Evolutionary conservation across 2,329 filamentous ascomycete species (phyloP).

Genomic region (Aspergillus sp.): DNA sequence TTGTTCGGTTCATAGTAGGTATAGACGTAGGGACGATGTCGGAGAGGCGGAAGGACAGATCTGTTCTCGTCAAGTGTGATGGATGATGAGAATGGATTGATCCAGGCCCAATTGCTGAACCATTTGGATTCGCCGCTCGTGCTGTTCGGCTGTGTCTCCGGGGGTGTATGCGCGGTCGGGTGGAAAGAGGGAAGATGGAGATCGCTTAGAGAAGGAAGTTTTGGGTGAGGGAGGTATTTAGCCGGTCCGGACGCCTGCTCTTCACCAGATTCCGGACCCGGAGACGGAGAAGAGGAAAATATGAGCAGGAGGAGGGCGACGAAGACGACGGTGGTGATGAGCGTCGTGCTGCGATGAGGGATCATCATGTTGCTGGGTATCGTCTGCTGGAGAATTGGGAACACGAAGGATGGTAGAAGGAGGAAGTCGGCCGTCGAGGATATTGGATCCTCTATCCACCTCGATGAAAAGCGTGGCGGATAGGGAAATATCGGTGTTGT

Average conservation of each 20-base stretch:
- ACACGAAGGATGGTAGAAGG: background rate
- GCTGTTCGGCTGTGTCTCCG: constrained; percentile 69
- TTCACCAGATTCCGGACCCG: constrained; percentile 20
- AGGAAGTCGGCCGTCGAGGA: background rate
- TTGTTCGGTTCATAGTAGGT: constrained; percentile 80
- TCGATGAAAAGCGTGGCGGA: background rate
- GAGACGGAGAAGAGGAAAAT: constrained; percentile 40
- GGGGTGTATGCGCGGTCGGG: constrained; percentile 67
- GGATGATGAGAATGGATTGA: constrained; percentile 81
- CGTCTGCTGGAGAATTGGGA: background rate
- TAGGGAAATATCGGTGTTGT: background rate
- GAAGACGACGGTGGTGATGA: constrained; percentile 44
- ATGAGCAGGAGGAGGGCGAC: constrained; percentile 44
- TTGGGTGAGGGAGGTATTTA: constrained; percentile 35
- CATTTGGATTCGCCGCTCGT: constrained; percentile 76
- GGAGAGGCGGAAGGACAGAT: constrained; percentile 76
- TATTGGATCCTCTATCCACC: background rate
- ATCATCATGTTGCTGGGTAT: constrained; percentile 31
- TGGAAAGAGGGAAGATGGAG: constrained; percentile 64
- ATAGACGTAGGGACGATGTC: constrained; percentile 71
- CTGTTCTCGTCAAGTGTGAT: constrained; percentile 78
- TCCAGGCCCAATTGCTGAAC: constrained; percentile 89
- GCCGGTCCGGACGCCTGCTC: constrained; percentile 24
- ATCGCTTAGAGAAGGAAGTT: constrained; percentile 53
- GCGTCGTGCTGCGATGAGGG: constrained; percentile 39